Conservation (phyloP, 345 rosid genomes). For the Bruguiera gymnorhiza region DNA sequence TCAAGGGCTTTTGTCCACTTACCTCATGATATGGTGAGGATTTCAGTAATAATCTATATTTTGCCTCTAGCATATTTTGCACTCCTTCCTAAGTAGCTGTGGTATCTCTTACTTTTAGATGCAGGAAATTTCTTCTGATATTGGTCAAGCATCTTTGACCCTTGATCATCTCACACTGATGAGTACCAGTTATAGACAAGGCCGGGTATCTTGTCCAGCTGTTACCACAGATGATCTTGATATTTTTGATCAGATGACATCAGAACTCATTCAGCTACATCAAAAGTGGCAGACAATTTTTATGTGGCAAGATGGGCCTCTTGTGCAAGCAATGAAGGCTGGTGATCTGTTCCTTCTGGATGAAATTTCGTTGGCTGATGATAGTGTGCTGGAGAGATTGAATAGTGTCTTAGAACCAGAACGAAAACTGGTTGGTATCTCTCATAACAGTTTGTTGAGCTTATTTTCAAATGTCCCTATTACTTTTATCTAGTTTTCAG, state of each 20-base stretch:
- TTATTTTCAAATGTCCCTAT: too few relatives aligned
- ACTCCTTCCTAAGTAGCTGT: slow-evolving; percentile 7
- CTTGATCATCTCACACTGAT: slow-evolving; percentile 41
- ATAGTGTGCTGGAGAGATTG: slow-evolving; percentile 87
- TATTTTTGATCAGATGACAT: slow-evolving; percentile 47
- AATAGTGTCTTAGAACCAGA: slow-evolving; percentile 95
- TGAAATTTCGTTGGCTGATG: slow-evolving; percentile 99
- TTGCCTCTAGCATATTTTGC: slow-evolving; percentile 4
- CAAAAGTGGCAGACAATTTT: slow-evolving; percentile 80
- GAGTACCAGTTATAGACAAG: slow-evolving; percentile 40
- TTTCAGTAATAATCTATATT: neutral
- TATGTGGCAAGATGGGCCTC: slow-evolving; percentile 97
- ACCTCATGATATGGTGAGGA: slow-evolving; percentile 42
- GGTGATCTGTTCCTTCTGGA: slow-evolving; percentile 85
- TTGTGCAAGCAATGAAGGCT: slow-evolving; percentile 85
- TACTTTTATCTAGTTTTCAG: neutral
- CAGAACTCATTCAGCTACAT: slow-evolving; percentile 53
- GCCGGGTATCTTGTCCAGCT: slow-evolving; percentile 30
- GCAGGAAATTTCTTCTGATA: slow-evolving; percentile 65
- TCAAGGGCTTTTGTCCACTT: slow-evolving; percentile 43
- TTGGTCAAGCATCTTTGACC: slow-evolving; percentile 54
- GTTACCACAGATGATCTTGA: slow-evolving; percentile 46
- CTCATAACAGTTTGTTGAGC: neutral
- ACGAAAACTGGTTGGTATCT: slow-evolving; percentile 63
- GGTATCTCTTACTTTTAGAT: slow-evolving; percentile 19